Evolutionary conservation across 352 stramenopile genomes (phyloP).

Genomic region (Halophytophthora batemanensis): DNA sequence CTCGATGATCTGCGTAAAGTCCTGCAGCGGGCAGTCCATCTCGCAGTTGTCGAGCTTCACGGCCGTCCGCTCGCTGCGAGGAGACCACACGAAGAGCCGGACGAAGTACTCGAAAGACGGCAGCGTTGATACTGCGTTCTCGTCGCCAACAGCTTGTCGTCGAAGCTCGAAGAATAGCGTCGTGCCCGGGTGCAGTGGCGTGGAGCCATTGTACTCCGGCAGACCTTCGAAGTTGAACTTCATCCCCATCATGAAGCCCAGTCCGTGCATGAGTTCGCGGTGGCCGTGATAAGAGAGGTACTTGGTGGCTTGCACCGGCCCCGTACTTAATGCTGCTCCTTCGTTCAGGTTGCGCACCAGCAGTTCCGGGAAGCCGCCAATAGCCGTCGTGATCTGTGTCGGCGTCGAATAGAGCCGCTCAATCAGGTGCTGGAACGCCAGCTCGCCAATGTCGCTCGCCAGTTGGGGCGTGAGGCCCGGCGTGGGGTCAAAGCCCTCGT

Average conservation of each 20-base stretch:
- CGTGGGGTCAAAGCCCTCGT: constrained; percentile 48
- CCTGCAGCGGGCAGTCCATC: constrained; percentile 48
- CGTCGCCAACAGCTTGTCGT: constrained; percentile 17
- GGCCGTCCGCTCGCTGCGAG: constrained; percentile 38
- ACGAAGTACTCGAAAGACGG: constrained; percentile 40
- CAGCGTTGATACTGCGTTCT: constrained; percentile 6
- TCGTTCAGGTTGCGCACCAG: constrained; percentile 62
- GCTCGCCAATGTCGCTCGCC: constrained; percentile 40
- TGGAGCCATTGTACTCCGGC: constrained; percentile 63
- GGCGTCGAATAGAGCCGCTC: constrained; percentile 71
- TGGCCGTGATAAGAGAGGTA: constrained; percentile 82
- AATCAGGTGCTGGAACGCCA: constrained; percentile 73
- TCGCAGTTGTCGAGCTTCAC: constrained; percentile 64
- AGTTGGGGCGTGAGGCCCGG: constrained; percentile 47
- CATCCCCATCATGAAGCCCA: constrained; percentile 79
- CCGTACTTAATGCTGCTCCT: constrained; percentile 26
- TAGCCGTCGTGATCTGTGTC: constrained; percentile 58
- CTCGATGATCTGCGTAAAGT: constrained; percentile 57
- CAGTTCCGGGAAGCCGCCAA: constrained; percentile 65
- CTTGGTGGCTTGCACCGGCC: constrained; percentile 39
- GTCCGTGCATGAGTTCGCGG: constrained; percentile 72
- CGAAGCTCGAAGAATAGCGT: constrained; percentile 79
- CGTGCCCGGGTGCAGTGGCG: constrained; percentile 58
- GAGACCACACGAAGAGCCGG: constrained; percentile 71
- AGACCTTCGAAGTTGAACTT: constrained; percentile 71